Evolutionary conservation across 2,329 filamentous ascomycete genomes (phyloP).

Genomic region (Alternaria arborescens): DNA sequence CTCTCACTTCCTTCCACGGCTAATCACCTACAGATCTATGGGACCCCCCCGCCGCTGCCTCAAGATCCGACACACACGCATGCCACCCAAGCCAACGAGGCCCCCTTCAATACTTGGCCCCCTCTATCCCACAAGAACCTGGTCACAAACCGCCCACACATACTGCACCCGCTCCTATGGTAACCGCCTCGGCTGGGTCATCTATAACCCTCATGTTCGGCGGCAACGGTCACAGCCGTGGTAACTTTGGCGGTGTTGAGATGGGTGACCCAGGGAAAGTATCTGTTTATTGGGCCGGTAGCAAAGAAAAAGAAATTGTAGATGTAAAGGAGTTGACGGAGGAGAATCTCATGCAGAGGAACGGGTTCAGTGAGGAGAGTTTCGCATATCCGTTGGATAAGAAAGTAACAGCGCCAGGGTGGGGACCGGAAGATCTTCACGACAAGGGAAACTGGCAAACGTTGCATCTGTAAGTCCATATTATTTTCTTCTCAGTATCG

Average conservation of each 20-base stretch:
- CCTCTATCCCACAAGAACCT: not conserved
- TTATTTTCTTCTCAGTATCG: not conserved
- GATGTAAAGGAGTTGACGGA: slow-evolving; percentile 31
- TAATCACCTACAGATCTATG: not conserved
- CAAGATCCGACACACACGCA: slow-evolving; percentile 20
- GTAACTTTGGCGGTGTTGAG: slow-evolving; percentile 37
- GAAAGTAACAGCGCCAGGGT: slow-evolving; percentile 25
- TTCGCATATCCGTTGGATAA: slow-evolving; percentile 32
- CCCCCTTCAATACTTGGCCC: slow-evolving; percentile 16
- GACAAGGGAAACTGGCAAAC: slow-evolving; percentile 43
- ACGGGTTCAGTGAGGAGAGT: slow-evolving; percentile 34
- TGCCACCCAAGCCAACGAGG: slow-evolving; percentile 29
- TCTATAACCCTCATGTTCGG: slow-evolving; percentile 37
- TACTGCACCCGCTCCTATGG: slow-evolving; percentile 29
- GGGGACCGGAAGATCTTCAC: slow-evolving; percentile 27
- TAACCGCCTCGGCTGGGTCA: slow-evolving; percentile 21
- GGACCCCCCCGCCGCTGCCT: slow-evolving; percentile 10
- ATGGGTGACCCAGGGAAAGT: slow-evolving; percentile 24
- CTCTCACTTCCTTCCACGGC: not conserved
- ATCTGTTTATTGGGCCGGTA: slow-evolving; percentile 28
- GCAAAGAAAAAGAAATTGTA: slow-evolving; percentile 31
- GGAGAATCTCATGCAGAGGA: slow-evolving; percentile 26
- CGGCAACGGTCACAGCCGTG: slow-evolving; percentile 39
- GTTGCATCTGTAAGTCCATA: slow-evolving; percentile 22
- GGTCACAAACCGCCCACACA: not conserved